phyloP scores from a whole-genome alignment of 345 rosid genomes.

The Salix udensis region DNA sequence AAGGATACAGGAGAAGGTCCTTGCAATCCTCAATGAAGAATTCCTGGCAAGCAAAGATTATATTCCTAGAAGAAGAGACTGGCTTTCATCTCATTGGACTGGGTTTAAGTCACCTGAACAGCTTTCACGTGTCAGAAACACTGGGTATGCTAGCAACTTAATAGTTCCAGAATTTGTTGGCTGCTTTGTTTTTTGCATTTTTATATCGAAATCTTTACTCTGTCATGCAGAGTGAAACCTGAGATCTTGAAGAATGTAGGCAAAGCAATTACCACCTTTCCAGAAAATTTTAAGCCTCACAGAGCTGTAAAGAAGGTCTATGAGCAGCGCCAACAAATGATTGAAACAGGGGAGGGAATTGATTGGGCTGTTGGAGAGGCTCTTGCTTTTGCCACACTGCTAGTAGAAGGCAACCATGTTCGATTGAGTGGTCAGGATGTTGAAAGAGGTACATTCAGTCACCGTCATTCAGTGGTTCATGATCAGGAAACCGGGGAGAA shows the following conservation, averaged over 20 bases:
- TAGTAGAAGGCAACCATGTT: slow-evolving; percentile 87
- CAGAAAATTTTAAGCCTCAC: slow-evolving; percentile 70
- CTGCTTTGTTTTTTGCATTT: neutral
- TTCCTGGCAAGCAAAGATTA: slow-evolving; percentile 68
- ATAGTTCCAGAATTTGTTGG: slow-evolving; percentile 1
- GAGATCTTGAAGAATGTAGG: slow-evolving; percentile 83
- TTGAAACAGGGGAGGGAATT: slow-evolving; percentile 73
- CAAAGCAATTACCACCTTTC: slow-evolving; percentile 61
- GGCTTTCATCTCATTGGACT: slow-evolving; percentile 83
- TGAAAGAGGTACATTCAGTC: slow-evolving; percentile 85
- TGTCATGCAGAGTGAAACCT: slow-evolving; percentile 60
- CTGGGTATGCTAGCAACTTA: slow-evolving; percentile 44
- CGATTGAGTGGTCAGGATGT: slow-evolving; percentile 91
- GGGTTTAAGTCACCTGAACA: slow-evolving; percentile 83
- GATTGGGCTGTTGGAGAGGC: slow-evolving; percentile 89
- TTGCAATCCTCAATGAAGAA: slow-evolving; percentile 64
- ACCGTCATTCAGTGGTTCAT: slow-evolving; percentile 70
- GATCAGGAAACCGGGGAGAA: slow-evolving; percentile 69
- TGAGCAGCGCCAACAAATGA: slow-evolving; percentile 72
- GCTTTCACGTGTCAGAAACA: slow-evolving; percentile 68
- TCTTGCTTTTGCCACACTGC: slow-evolving; percentile 70
- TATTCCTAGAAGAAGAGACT: slow-evolving; percentile 62
- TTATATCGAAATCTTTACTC: slow-evolving; percentile 9
- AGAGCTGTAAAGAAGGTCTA: slow-evolving; percentile 76
- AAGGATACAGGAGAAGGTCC: slow-evolving; percentile 59